Conservation (phyloP, 139 green algal genomes). For the Chlorella vulgaris region DNA sequence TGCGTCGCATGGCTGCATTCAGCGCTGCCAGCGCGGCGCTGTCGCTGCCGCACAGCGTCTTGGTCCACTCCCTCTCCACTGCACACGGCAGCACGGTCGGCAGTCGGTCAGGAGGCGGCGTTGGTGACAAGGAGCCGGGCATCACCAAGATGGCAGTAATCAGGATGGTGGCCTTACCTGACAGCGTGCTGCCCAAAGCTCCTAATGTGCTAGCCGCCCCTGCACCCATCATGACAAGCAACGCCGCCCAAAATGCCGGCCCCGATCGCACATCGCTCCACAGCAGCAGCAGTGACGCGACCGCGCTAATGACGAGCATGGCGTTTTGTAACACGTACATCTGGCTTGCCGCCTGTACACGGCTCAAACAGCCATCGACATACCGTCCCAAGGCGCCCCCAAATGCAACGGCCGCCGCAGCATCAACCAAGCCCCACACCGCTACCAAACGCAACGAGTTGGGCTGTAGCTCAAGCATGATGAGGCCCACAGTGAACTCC, state of each 20-base stretch:
- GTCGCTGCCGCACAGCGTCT: conserved; percentile 54
- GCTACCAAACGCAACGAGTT: conserved; percentile 59
- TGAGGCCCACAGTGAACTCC: conserved; percentile 68
- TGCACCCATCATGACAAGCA: conserved; percentile 40
- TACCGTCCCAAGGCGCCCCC: conserved; percentile 48
- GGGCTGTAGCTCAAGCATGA: conserved; percentile 68
- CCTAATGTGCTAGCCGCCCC: conserved; percentile 62
- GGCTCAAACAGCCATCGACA: conserved; percentile 49
- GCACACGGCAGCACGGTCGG: neutral
- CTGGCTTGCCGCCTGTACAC: conserved; percentile 36
- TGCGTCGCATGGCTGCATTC: conserved; percentile 77
- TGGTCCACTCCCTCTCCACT: conserved; percentile 70
- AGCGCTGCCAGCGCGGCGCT: conserved; percentile 39
- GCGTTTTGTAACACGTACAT: conserved; percentile 73
- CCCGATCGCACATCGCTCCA: conserved; percentile 1
- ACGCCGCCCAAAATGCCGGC: conserved; percentile 49
- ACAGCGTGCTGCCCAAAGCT: conserved; percentile 57
- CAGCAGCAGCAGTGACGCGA: conserved; percentile 46
- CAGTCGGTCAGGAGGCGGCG: neutral
- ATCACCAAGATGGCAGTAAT: no score
- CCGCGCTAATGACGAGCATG: conserved; percentile 54
- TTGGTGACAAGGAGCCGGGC: no score
- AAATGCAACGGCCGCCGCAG: conserved; percentile 38
- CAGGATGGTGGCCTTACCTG: no score
- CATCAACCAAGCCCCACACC: conserved; percentile 68